Base-by-base conservation (phyloP, 257 asterid species). In the Craterostigma plantagineum region DNA sequence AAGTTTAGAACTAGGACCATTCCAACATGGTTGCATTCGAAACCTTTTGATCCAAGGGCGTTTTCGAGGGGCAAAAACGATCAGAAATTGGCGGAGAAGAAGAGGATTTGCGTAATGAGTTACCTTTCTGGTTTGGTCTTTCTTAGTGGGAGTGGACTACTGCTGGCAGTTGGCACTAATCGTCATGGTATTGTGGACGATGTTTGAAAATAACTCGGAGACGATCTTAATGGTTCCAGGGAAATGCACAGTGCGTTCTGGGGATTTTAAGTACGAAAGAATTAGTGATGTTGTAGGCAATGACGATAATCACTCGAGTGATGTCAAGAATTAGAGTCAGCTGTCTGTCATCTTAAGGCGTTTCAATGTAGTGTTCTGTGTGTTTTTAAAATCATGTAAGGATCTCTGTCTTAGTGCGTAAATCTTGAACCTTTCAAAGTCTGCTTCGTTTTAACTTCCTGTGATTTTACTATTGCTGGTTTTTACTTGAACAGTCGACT, bases 1-100 rank as follows among this genome's bases (percentile, higher is more conserved):
- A 63, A 67, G 11, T 72, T 77, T 46, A 65, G 54, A 36, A 58
- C 67, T 7, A 65, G 87, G 59, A 63, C 39, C 40, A 64, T 77
- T 44, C 87, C 94, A 0, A 50, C 51, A 10, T 67, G 86, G 83
- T 41, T 81, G 35, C 91, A 81, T 65, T 77, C 87, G 38, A 67
- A 69, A 9, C 91, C 94, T 0, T 35, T 70, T 51, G 62, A 81
- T 62, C 91, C 94, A 0, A 53, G 39, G n/a, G 54, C 49, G 8
- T 23, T 66, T 48, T 49, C 70, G 5, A 56, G 15, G 49, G 56
- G 56, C 15, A 60, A 34, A 0, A 36, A 48, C 0, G 60, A 54
- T 42, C 61, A 63, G 59, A 63, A 64, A 55, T 44, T 59, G 49
- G 65, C 62, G 7, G 53, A 51, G 11, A 59, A 61, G 63, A 59